Percentiles rank a stretch among this genome's conserved stretches.
phyloP scores from a whole-genome alignment of 2,329 filamentous ascomycete species.

The Lasiodiplodia sp. region DNA sequence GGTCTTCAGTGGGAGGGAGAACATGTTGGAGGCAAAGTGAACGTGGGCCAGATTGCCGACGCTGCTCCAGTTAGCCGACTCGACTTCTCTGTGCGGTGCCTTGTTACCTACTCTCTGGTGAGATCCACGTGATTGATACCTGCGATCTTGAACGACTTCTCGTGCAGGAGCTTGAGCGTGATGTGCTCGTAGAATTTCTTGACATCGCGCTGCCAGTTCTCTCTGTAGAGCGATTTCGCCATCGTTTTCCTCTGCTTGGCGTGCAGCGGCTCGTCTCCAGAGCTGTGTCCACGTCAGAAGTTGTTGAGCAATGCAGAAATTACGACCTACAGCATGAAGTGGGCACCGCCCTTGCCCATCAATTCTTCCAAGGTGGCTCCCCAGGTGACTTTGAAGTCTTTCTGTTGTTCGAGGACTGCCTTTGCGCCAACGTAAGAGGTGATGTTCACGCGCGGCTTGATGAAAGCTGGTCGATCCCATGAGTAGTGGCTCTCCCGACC shows the following conservation, averaged over 20 bases:
- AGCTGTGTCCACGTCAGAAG: conserved; percentile 19
- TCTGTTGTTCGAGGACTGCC: conserved; percentile 64
- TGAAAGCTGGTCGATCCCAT: conserved; percentile 65
- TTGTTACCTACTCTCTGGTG: conserved; percentile 56
- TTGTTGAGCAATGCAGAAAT: background rate
- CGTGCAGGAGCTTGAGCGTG: conserved; percentile 65
- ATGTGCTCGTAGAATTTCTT: conserved; percentile 72
- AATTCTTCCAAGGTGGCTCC: conserved; percentile 65
- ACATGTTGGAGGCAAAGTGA: conserved; percentile 63
- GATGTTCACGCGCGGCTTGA: conserved; percentile 60
- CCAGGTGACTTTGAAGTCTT: conserved; percentile 70
- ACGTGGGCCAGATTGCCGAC: conserved; percentile 62
- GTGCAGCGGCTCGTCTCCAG: conserved; percentile 40
- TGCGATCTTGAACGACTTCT: conserved; percentile 68
- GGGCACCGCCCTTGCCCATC: conserved; percentile 62
- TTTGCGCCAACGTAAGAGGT: conserved; percentile 66
- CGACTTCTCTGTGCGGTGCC: background rate
- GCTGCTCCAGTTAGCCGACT: conserved; percentile 28
- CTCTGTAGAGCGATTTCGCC: conserved; percentile 63
- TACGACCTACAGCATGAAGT: conserved; percentile 60
- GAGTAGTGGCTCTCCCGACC: conserved; percentile 70
- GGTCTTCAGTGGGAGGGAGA: conserved; percentile 64
- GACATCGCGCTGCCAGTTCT: conserved; percentile 68
- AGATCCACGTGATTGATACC: conserved; percentile 70
- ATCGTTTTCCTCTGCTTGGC: conserved; percentile 41